A percentile compares a stretch with the other conserved stretches of the same genome.
These are phyloP conservation scores for Rosa hybrid DNA, from an alignment of 331 rosid genomes.

Conservation along the genomic window DNA sequence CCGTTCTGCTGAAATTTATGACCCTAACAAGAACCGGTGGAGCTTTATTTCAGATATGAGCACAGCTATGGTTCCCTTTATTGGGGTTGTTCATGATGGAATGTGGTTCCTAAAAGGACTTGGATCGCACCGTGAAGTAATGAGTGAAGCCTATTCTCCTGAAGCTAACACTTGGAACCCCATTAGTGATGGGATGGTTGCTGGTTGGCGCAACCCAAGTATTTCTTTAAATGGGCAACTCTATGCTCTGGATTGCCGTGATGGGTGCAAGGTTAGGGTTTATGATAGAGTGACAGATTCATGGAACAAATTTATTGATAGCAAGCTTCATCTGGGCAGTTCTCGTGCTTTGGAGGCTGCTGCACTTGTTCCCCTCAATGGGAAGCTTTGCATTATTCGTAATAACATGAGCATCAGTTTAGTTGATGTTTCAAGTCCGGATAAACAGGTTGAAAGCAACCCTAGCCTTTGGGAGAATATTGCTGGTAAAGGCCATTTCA, in stretches of 20 bases:
- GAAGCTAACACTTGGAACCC: conserved; percentile 85
- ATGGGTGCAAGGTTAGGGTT: conserved; percentile 92
- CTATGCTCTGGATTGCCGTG: conserved; percentile 85
- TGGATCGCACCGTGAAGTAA: conserved; percentile 86
- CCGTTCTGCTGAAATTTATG: conserved; percentile 93
- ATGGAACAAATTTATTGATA: conserved; percentile 90
- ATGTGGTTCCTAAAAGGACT: conserved; percentile 95
- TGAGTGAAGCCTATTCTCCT: conserved; percentile 88
- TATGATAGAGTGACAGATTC: conserved; percentile 79
- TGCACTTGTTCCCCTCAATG: conserved; percentile 90
- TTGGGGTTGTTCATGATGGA: conserved; percentile 91
- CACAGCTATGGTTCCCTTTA: conserved; percentile 95
- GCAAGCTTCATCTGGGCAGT: conserved; percentile 92
- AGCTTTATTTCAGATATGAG: conserved; percentile 91
- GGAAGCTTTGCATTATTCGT: conserved; percentile 94
- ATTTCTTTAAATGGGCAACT: conserved; percentile 86
- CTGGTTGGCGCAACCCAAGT: conserved; percentile 97
- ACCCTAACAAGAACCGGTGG: conserved; percentile 89
- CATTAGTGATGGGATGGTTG: conserved; percentile 77
- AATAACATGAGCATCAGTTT: conserved; percentile 98
- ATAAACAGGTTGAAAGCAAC: conserved; percentile 71
- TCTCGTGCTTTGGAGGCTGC: conserved; percentile 92
- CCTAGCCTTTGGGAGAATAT: conserved; percentile 96
- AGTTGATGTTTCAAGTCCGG: conserved; percentile 75
- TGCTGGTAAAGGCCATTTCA: conserved; percentile 83